phyloP scores from a whole-genome alignment of 2,329 filamentous ascomycete species.

The Trichoderma semiorbis region DNA sequence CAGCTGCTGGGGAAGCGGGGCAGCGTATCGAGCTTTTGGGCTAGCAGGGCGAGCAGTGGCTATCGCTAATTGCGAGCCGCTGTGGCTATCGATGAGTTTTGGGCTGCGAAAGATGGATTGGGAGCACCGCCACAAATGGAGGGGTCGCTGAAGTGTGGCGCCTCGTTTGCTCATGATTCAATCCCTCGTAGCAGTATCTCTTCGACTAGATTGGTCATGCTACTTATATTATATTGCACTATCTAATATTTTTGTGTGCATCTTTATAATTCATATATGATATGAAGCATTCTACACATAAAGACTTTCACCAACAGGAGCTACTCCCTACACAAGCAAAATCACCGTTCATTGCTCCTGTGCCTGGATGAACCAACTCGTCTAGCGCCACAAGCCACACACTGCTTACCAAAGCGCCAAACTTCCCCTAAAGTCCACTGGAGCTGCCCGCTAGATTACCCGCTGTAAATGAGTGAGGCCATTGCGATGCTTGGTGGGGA shows the following conservation, averaged over 20 bases:
- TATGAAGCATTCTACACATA: neutral
- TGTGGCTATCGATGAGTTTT: neutral
- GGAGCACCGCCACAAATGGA: slow-evolving; percentile 17
- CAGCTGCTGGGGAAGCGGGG: slow-evolving; percentile 18
- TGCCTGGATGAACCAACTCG: neutral
- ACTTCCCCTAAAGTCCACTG: neutral
- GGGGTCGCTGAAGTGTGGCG: slow-evolving; percentile 1
- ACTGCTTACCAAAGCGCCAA: neutral
- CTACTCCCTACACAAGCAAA: neutral
- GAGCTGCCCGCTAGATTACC: slow-evolving; percentile 5
- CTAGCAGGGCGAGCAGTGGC: neutral
- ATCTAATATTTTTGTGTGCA: neutral
- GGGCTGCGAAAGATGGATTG: neutral
- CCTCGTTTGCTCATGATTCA: neutral
- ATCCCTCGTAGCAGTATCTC: too few species aligned
- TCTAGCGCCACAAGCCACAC: neutral
- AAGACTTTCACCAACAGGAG: neutral
- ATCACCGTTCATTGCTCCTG: neutral
- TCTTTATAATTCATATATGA: too few species aligned
- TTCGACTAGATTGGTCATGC: neutral
- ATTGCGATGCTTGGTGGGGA: neutral
- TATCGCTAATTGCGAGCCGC: neutral
- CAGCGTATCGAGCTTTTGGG: neutral
- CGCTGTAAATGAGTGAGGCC: neutral
- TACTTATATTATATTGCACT: neutral